These are phyloP conservation scores for Venturia nashicola DNA, from an alignment of 2,329 filamentous ascomycete genomes.

Conservation along the genomic window DNA sequence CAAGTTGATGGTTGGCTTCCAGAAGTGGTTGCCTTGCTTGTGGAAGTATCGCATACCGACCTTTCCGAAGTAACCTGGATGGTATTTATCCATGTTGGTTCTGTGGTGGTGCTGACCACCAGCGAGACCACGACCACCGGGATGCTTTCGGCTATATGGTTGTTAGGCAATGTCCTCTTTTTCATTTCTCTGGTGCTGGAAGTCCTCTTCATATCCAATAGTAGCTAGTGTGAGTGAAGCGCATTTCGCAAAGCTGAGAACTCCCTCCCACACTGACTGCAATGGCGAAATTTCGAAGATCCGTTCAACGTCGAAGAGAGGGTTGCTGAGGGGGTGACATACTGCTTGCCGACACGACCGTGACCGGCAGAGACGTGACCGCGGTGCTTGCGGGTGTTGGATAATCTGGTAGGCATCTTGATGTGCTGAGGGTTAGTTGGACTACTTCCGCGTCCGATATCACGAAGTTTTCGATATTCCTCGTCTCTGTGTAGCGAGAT, in stretches of 20 bases:
- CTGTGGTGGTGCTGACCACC: slow-evolving; percentile 99
- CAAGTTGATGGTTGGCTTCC: slow-evolving; percentile 97
- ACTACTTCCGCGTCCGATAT: too few relatives aligned
- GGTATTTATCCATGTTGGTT: slow-evolving; percentile 87
- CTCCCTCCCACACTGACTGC: not conserved
- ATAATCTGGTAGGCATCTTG: slow-evolving; percentile 13
- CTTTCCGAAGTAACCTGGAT: slow-evolving; percentile 92
- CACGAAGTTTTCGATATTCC: not conserved
- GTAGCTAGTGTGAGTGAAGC: not conserved
- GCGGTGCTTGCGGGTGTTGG: slow-evolving; percentile 39
- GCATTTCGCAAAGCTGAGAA: not conserved
- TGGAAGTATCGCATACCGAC: slow-evolving; percentile 58
- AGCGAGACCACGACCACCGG: slow-evolving; percentile 72
- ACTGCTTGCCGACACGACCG: slow-evolving; percentile 49
- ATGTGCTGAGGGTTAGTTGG: not conserved
- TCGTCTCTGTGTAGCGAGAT: not conserved
- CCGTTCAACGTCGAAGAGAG: not conserved
- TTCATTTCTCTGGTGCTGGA: not conserved
- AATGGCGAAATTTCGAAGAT: not conserved
- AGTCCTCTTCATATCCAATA: not conserved
- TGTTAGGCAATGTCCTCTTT: slow-evolving; percentile 1
- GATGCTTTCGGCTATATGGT: slow-evolving; percentile 64
- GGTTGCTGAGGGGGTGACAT: not conserved
- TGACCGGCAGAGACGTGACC: slow-evolving; percentile 97
- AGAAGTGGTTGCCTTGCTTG: slow-evolving; percentile 89